Evolutionary conservation across 1,139 yeast species (phyloP).

Genomic region (Kodamaea fungicola): DNA sequence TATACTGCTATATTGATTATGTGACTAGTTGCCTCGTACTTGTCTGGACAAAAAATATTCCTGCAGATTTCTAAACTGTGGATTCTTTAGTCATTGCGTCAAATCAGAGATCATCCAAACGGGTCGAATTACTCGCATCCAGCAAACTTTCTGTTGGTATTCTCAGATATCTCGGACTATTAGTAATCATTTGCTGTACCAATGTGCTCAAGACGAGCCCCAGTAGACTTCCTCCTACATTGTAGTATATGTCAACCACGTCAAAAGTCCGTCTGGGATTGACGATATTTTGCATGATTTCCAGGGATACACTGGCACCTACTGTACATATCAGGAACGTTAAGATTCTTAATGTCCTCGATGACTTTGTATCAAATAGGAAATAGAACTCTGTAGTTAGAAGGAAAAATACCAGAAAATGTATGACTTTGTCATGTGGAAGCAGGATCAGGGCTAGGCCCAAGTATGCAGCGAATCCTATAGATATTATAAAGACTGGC

Average conservation of each 20-base stretch:
- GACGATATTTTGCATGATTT: conserved; percentile 36
- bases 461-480: conserved; percentile 36
- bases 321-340: conserved; percentile 45
- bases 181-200: too few species aligned
- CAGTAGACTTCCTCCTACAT: conserved; percentile 33
- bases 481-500: conserved; percentile 15
- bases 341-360: conserved; percentile 35
- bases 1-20: neutral
- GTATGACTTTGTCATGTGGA: conserved; percentile 52
- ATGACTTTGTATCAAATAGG: conserved; percentile 41
- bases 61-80: neutral
- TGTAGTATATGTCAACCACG: conserved; percentile 41
- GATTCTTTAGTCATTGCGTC: neutral
- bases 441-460: conserved; percentile 52
- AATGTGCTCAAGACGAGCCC: conserved; percentile 13
- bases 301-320: conserved; percentile 50
- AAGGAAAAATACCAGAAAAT: conserved; percentile 46
- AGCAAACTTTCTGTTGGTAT: too few species aligned
- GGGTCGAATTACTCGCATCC: too few species aligned
- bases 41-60: neutral
- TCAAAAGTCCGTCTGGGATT: conserved; percentile 51
- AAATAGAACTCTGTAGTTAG: conserved; percentile 55
- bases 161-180: too few species aligned
- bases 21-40: neutral
- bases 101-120: conserved; percentile 6